Percentiles rank a stretch among this genome's conserved stretches.
phyloP scores from a whole-genome alignment of 169 alveolate genomes.

The Eimeria praecox region DNA sequence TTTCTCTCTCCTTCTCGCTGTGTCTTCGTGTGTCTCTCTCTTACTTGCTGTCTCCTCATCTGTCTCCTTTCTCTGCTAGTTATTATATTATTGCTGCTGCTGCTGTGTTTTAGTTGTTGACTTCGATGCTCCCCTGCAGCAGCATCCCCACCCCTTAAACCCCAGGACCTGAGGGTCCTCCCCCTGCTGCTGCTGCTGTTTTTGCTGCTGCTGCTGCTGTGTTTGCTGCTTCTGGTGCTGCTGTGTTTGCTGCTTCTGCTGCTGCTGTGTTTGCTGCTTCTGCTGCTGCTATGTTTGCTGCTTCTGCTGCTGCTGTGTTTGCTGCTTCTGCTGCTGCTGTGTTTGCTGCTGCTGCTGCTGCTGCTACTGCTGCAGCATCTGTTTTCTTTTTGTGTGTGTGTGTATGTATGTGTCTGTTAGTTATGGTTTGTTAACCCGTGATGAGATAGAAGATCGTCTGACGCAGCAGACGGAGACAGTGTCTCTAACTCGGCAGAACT shows the following conservation, averaged over 20 bases:
- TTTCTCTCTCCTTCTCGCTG: background rate
- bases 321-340: background rate
- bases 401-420: too few species aligned
- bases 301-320: background rate
- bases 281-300: background rate
- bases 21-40: background rate
- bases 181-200: too few species aligned
- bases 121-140: too few species aligned
- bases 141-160: too few species aligned
- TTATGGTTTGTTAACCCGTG: constrained; percentile 87
- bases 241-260: too few species aligned
- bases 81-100: background rate
- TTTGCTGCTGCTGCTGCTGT: too few species aligned
- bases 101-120: too few species aligned
- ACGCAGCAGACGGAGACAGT: constrained; percentile 74
- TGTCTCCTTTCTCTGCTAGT: background rate
- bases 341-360: too few species aligned
- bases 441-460: constrained; percentile 84
- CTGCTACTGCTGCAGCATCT: too few species aligned
- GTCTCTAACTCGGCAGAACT: constrained; percentile 90
- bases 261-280: background rate
- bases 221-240: too few species aligned
- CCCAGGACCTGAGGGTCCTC: too few species aligned
- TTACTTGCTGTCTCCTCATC: background rate
- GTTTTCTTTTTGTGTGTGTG: too few species aligned